These are phyloP conservation scores for Sporobolomyces pararoseus DNA, from an alignment of 768 basidiomycete genomes.

Conservation along the genomic window DNA sequence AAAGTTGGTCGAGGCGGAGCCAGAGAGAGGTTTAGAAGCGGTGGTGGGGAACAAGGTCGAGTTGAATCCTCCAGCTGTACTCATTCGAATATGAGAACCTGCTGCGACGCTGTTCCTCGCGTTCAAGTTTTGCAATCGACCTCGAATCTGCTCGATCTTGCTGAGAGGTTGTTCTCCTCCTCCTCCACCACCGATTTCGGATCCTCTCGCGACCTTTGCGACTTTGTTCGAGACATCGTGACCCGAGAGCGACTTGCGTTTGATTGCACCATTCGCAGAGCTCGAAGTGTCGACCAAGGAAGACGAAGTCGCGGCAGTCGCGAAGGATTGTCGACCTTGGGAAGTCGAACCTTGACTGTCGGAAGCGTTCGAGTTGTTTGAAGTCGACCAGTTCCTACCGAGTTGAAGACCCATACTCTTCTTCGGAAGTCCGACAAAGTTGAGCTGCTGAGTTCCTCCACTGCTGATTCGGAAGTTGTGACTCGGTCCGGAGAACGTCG, in stretches of 20 bases:
- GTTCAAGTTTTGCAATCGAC: constrained; percentile 26
- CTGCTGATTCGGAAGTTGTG: constrained; percentile 13
- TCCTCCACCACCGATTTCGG: too few species aligned
- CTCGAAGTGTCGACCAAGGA: constrained; percentile 7
- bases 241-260: constrained; percentile 36
- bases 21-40: constrained; percentile 6
- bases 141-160: constrained; percentile 21
- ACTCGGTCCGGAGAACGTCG: constrained; percentile 10
- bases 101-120: constrained; percentile 26
- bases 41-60: neutral
- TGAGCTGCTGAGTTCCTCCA: constrained; percentile 29
- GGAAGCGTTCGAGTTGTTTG: neutral
- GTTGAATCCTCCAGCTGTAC: constrained; percentile 16
- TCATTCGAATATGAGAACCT: neutral
- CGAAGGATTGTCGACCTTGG: constrained; percentile 7
- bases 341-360: constrained; percentile 19
- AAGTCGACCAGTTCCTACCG: constrained; percentile 15
- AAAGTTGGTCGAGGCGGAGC: neutral
- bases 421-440: constrained; percentile 40
- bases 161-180: constrained; percentile 20
- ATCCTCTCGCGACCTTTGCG: constrained; percentile 14
- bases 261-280: constrained; percentile 9
- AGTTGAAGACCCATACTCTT: constrained; percentile 34
- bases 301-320: neutral
- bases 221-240: constrained; percentile 29